phyloP scores from a whole-genome alignment of 306 rosid species.

The apple (Malus domestica) region ASM211411v1 NC_041795.1:2475501-2476000 shows the following conservation, averaged over 20 bases:
- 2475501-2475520: too few relatives aligned
- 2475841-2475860: too few relatives aligned
- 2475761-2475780: constrained; percentile 78
- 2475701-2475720: constrained; percentile 52
- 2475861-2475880: too few relatives aligned
- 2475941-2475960: too few relatives aligned
- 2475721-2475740: constrained; percentile 72
- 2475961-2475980: too few relatives aligned
- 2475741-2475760: constrained; percentile 87
- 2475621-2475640: constrained; percentile 67
- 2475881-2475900: too few relatives aligned
- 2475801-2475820: constrained; percentile 28
- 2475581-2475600: constrained; percentile 49
- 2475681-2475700: constrained; percentile 81
- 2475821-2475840: neutral
- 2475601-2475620: constrained; percentile 59
- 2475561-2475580: constrained; percentile 55
- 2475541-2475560: constrained; percentile 59
- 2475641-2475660: constrained; percentile 59
- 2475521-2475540: constrained; percentile 55
- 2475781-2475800: constrained; percentile 66
- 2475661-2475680: constrained; percentile 67
- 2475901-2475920: too few relatives aligned
- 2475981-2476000: too few relatives aligned
- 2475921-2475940: too few relatives aligned